A percentile compares a stretch with the other conserved stretches of the same genome.
Evolutionary conservation across 306 rosid species (phyloP).

Genomic region (Trichosanthes truncata): DNA sequence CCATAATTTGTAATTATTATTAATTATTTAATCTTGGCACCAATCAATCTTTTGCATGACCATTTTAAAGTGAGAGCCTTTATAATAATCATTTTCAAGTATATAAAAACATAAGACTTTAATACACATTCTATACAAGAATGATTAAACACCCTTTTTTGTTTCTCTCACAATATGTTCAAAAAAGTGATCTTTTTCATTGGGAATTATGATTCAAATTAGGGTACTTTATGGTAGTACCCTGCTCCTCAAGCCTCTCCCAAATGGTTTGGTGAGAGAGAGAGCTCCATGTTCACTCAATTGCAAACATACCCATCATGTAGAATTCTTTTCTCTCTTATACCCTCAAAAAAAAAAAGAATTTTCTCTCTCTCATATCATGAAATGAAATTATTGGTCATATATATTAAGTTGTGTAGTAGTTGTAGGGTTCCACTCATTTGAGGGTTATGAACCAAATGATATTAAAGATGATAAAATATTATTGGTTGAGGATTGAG

Average conservation of each 20-base stretch:
- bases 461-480: background rate
- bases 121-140: background rate
- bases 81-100: too few species aligned
- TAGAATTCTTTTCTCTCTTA: background rate
- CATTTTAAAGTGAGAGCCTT: background rate
- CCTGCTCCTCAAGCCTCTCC: background rate
- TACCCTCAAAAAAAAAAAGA: background rate
- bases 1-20: background rate
- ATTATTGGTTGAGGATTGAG: conserved; percentile 1
- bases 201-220: background rate
- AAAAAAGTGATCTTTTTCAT: background rate
- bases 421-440: conserved; percentile 8
- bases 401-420: background rate
- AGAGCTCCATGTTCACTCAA: conserved; percentile 8
- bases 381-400: background rate
- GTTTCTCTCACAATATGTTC: background rate
- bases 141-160: background rate
- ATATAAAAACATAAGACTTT: background rate
- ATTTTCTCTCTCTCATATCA: background rate
- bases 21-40: too few species aligned
- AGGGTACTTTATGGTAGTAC: conserved; percentile 1
- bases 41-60: background rate
- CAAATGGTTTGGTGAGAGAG: background rate
- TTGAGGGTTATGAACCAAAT: background rate
- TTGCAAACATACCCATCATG: conserved; percentile 1